Evolutionary conservation across 2,329 filamentous ascomycete species (phyloP).

Genomic region (Claviceps fusiformis): DNA sequence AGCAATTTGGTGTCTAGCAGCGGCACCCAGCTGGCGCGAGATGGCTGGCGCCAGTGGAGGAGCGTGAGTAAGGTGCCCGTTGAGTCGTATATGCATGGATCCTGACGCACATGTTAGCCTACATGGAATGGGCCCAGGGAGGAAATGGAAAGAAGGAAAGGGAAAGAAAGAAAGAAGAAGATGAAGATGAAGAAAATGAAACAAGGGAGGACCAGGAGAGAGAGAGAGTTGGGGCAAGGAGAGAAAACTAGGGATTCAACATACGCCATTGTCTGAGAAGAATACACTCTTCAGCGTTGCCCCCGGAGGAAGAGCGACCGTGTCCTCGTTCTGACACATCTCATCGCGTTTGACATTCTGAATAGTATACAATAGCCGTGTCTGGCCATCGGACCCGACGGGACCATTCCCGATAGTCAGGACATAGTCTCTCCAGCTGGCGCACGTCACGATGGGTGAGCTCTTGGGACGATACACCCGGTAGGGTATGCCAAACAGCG

Average conservation of each 20-base stretch:
- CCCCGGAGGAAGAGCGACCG: slow-evolving; percentile 67
- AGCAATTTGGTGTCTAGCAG: slow-evolving; percentile 80
- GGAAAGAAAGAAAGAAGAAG: background rate
- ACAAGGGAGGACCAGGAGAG: background rate
- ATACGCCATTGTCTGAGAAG: slow-evolving; percentile 80
- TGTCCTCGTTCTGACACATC: slow-evolving; percentile 87
- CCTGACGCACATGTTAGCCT: slow-evolving; percentile 31
- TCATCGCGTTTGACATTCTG: slow-evolving; percentile 91
- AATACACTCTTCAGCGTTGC: slow-evolving; percentile 69
- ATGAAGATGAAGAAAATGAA: background rate
- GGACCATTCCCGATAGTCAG: slow-evolving; percentile 90
- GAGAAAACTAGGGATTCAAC: slow-evolving; percentile 12
- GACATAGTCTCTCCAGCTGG: slow-evolving; percentile 92
- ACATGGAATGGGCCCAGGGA: background rate
- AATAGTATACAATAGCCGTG: slow-evolving; percentile 76
- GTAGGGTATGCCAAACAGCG: slow-evolving; percentile 79
- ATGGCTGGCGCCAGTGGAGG: slow-evolving; percentile 77
- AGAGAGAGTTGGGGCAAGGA: too few relatives aligned
- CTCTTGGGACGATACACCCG: slow-evolving; percentile 87
- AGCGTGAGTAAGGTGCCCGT: slow-evolving; percentile 79
- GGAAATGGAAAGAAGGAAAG: background rate
- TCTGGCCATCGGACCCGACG: slow-evolving; percentile 61
- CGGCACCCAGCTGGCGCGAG: slow-evolving; percentile 81
- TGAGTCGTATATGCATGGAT: slow-evolving; percentile 92
- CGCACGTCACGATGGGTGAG: slow-evolving; percentile 78